A percentile compares a stretch with the other conserved stretches of the same genome.
Conservation (phyloP, 1,139 yeast genomes). For the Torulaspora globosa region DNA sequence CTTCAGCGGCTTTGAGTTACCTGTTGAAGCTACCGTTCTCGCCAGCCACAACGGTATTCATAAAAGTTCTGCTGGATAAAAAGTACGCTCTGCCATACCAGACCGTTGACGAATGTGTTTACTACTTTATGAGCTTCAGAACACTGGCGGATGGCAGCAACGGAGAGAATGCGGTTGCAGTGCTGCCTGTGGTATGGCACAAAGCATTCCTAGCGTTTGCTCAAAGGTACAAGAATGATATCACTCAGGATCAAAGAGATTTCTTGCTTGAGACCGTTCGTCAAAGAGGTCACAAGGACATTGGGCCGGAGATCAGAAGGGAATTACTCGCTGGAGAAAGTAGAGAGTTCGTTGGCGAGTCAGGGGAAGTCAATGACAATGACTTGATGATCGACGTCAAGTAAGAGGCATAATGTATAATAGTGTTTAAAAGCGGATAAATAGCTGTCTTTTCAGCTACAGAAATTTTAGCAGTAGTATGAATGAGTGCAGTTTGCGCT, state of each 20-base stretch:
- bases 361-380: constrained; percentile 29
- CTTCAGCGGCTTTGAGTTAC: constrained; percentile 90
- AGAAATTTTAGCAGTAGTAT: neutral
- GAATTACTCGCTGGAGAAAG: constrained; percentile 80
- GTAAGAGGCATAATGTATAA: constrained; percentile 1
- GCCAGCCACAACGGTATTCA: constrained; percentile 87
- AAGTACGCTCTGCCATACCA: constrained; percentile 96
- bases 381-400: constrained; percentile 33
- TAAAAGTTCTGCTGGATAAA: constrained; percentile 83
- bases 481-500: neutral
- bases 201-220: constrained; percentile 92
- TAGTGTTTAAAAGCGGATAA: neutral
- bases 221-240: constrained; percentile 92
- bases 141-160: constrained; percentile 44
- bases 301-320: constrained; percentile 92
- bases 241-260: constrained; percentile 95
- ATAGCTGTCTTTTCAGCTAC: neutral
- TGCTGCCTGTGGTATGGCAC: constrained; percentile 93
- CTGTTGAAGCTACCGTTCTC: constrained; percentile 77
- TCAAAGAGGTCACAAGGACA: constrained; percentile 80
- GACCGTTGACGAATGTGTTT: constrained; percentile 92
- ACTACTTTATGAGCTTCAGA: constrained; percentile 88
- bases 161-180: constrained; percentile 48
- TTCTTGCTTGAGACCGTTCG: constrained; percentile 86
- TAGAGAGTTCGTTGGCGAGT: constrained; percentile 39